A percentile compares a stretch with the other conserved stretches of the same genome.
Conservation (phyloP, 2,329 filamentous ascomycete genomes). For the Blumeria graminis region DNA sequence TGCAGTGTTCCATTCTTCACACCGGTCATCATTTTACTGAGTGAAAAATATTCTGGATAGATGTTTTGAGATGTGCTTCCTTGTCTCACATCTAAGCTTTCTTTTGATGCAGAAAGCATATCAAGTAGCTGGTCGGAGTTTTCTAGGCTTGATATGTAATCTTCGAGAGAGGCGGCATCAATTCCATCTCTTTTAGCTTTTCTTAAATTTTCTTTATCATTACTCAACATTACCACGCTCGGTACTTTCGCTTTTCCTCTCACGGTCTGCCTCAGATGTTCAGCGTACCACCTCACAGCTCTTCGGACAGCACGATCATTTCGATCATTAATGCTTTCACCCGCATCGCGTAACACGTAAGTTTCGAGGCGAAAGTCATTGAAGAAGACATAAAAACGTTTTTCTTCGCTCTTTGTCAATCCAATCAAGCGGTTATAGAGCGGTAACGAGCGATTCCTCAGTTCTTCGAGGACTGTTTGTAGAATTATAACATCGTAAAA, state of each 20-base stretch:
- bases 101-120: conserved; percentile 68
- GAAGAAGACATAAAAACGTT: conserved; percentile 97
- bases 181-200: conserved; percentile 59
- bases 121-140: conserved; percentile 71
- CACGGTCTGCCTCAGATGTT: conserved; percentile 45
- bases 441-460: conserved; percentile 78
- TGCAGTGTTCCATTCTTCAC: conserved; percentile 73
- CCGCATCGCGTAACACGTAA: conserved; percentile 46
- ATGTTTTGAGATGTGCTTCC: conserved; percentile 42
- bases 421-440: conserved; percentile 84
- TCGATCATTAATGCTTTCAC: conserved; percentile 84
- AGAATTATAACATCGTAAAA: conserved; percentile 95
- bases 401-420: conserved; percentile 84
- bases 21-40: conserved; percentile 87
- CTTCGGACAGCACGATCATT: conserved; percentile 80
- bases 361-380: conserved; percentile 94
- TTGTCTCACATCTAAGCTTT: conserved; percentile 37
- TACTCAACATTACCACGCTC: conserved; percentile 74
- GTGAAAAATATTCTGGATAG: conserved; percentile 70
- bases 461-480: conserved; percentile 87
- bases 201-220: conserved; percentile 67
- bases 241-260: conserved; percentile 37
- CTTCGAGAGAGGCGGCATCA: conserved; percentile 38
- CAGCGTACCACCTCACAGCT: conserved; percentile 73
- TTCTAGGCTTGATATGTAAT: conserved; percentile 67